A percentile compares a stretch with the other conserved stretches of the same genome.
Evolutionary conservation across 305 asterid genomes (phyloP).

Genomic region (Fraxinus platypoda): DNA sequence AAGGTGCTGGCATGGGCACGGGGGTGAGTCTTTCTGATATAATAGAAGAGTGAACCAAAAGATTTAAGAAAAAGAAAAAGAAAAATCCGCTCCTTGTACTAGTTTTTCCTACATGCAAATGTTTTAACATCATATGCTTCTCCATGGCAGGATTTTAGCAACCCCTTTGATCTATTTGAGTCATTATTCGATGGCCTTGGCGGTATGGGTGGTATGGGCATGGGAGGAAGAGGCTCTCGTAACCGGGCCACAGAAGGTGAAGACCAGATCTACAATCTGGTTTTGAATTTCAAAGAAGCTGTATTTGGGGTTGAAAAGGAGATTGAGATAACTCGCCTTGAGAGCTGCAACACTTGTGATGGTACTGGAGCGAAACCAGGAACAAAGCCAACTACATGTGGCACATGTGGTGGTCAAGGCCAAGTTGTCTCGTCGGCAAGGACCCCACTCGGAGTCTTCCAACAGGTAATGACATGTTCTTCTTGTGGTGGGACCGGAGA

Average conservation of each 20-base stretch:
- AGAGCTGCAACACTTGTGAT: constrained; percentile 78
- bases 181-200: constrained; percentile 85
- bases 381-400: constrained; percentile 61
- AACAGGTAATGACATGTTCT: constrained; percentile 87
- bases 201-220: constrained; percentile 88
- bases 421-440: constrained; percentile 82
- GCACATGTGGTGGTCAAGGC: constrained; percentile 92
- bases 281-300: constrained; percentile 86
- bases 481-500: constrained; percentile 82
- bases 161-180: constrained; percentile 88
- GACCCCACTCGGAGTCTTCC: constrained; percentile 94
- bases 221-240: constrained; percentile 72
- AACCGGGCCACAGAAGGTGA: constrained; percentile 87
- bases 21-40: constrained; percentile 68
- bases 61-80: background rate
- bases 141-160: constrained; percentile 78
- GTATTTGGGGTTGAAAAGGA: constrained; percentile 90
- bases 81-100: background rate
- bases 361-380: constrained; percentile 96
- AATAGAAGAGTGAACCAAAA: constrained; percentile 3
- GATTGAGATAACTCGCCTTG: constrained; percentile 86
- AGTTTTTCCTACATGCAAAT: constrained; percentile 6
- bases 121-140: constrained; percentile 22
- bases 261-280: constrained; percentile 77
- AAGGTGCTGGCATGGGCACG: constrained; percentile 82